Evolutionary conservation across 176 grass and related monocot genomes (phyloP), one percentile per base, ranked within the genome.

Genomic region (Luzula sylvatica): DNA sequence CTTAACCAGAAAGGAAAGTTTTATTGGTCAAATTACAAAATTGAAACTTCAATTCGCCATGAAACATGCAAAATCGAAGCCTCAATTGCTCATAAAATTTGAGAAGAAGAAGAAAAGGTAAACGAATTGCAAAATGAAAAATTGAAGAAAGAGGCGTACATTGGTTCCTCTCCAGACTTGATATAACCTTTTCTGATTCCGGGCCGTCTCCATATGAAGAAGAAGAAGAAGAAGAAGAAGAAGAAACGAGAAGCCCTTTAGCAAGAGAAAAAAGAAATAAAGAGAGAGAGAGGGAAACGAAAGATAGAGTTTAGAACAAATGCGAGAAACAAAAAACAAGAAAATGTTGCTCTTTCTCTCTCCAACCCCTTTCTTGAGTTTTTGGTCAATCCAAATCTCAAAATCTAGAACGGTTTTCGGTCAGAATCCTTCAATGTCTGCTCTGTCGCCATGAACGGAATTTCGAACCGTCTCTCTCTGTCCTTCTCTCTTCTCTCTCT

Each of bases 131-230:
- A 46, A 25, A 26, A 53, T 22, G 61, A 11, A 3, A 15, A 13
- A 13, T n/a, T 53, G 23, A 71, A 18, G 23, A 71, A 20, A n/a
- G 9, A 13, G 8, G 60, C 76, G 15, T 72, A 93, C 83, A 55
- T 95, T 88, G 83, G 67, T 95, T 67, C 90, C 90, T 44, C 65
- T 76, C 89, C 90, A 95, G 38, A 95, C 80, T 81, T 69, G 70
- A 53, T 88, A 88, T n/a, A 85, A 57, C 63, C 83, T 78, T 70
- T 38, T 85, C 47, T 54, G 26, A n/a, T 65, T 66, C 13, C 52
- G 53, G 20, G 78, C 56, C 42, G 20, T 8, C 43, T 64, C 44
- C 66, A 73, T 54, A 5, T 8, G 47, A 29, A 41, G 70, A 74
- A 38, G 41, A 65, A 52, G 15, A 50, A 55, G 7, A n/a, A n/a